Percentiles rank a stretch among this genome's conserved stretches.
These are phyloP conservation scores for Mucor irregularis DNA, from an alignment of 371 early-diverging fungal species.

Conservation along the genomic window DNA sequence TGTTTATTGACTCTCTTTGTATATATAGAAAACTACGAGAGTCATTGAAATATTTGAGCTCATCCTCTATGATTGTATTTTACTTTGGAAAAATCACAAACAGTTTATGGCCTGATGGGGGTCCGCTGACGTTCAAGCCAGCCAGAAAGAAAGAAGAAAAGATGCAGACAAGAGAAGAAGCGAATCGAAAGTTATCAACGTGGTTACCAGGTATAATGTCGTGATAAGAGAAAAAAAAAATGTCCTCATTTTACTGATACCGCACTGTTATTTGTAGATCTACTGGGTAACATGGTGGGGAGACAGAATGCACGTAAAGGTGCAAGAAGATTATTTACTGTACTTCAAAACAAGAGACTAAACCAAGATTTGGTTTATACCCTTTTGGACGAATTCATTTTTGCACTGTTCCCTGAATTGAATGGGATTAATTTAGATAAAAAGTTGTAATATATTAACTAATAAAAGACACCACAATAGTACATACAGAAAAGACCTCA, in stretches of 20 bases:
- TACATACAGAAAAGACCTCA: too few species aligned
- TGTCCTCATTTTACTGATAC: background rate
- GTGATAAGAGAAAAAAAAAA: background rate
- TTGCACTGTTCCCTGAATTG: conserved; percentile 73
- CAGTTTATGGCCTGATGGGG: conserved; percentile 60
- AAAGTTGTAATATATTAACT: background rate
- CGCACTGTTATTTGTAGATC: conserved; percentile 36
- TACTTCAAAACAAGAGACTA: conserved; percentile 75
- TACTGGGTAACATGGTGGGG: conserved; percentile 83
- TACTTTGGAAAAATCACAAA: conserved; percentile 38
- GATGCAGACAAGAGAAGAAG: conserved; percentile 56
- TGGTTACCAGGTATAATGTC: conserved; percentile 60
- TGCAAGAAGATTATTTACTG: conserved; percentile 68
- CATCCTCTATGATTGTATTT: conserved; percentile 47
- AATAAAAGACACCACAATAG: too few species aligned
- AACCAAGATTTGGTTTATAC: conserved; percentile 77
- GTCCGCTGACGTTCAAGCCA: conserved; percentile 27
- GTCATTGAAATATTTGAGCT: conserved; percentile 30
- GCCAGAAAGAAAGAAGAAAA: conserved; percentile 58
- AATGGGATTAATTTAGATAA: conserved; percentile 1
- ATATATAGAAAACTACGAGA: conserved; percentile 48
- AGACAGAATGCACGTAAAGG: conserved; percentile 81
- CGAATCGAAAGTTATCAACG: conserved; percentile 64
- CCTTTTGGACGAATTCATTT: conserved; percentile 73
- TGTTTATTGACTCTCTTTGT: too few species aligned